Evolutionary conservation across 2,329 filamentous ascomycete genomes (phyloP), one percentile per base, ranked within the genome.

Genomic region (Ascomycota sp.): DNA sequence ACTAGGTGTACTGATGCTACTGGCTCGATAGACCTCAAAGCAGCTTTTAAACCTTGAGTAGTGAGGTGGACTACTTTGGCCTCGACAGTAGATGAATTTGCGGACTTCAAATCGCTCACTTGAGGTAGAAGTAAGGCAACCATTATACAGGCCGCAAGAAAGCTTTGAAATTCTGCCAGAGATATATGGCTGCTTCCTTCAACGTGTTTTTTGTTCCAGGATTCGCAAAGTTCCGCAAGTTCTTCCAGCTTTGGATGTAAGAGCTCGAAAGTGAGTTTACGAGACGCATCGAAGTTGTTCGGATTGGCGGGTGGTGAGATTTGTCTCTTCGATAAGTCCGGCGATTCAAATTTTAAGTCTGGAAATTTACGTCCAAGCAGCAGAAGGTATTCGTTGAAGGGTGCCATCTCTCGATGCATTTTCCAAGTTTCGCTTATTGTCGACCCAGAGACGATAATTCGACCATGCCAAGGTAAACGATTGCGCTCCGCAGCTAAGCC

Each of bases 401-500:
- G 40, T 27, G 57, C 52, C 8, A 52, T 55, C 25, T 59, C 52
- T 19, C 46, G 42, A 10, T 64, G 53, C 2, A 51, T 41, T 33
- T 52, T 56, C 54, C 63, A 59, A 2, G 58, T 53, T 33, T 67
- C 61, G 8, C 53, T 50, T 25, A 70, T 51, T 2, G 52, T 39
- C 0, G 63, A 61, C 6, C 61, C 59, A n/a, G 60, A 58, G 2
- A 53, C 44, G 20, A 51, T 44, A 10, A 52, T 45, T 3, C 47
- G 42, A 2, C 35, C 35, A 7, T 41, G 35, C 28, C 51, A 40
- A 4, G 41, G 32, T n/a, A 12, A 62, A 34, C 5, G 44, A 39
- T 4, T 49, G 40, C 21, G 50, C 40, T 8, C 79, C 78, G 23
- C 76, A 71, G 40, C 78, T n/a, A 81, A 11, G 65, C 62, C 35